Evolutionary conservation across 1,139 yeast genomes (phyloP), one percentile per base, ranked within the genome.

Genomic region (Kurtzmaniella natalensis): DNA sequence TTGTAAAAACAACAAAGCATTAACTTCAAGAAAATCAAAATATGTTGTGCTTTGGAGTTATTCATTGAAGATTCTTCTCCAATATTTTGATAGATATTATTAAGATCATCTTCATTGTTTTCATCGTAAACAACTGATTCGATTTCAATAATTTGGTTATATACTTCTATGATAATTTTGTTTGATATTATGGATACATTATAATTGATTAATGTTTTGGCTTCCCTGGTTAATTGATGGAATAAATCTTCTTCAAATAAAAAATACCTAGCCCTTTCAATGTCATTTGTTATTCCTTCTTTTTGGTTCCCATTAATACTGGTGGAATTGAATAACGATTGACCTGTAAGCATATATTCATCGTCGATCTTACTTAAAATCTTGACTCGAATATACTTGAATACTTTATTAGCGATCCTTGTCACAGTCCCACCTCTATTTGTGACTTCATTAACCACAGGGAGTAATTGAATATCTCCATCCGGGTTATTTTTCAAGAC

Each of bases 181-280:
- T 78, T 81, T 36, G 78, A 76, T 26, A 76, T 78, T 7, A 86
- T 74, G 17, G 72, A 69, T 3, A 86, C 94, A 38, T 83, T 81
- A 46, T 81, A 78, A 25, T 88, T 76, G n/a, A 83, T 70, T 40
- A 89, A 61, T 7, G 71, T 55, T 31, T 81, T 72, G 0, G 95
- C 88, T 55, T 89, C 97, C 41, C 81, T 73, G 21, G 81, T 71
- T 40, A 89, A 59, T 46, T 81, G 87, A 51, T 76, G 74, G 46
- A 76, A 78, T 32, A 83, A 64, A 51, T 89, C 97, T 47, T 86
- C 94, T 50, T 89, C 97, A 61, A 89, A 89, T 7, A 89, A 64
- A 41, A 79, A 76, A 44, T 72, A 80, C 34, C 96, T 65, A 0
- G 86, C 80, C 40, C 62, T 73, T 44, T 72, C 71, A 18, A 82